Evolutionary conservation across 2,329 filamentous ascomycete genomes (phyloP).

Genomic region (Chalara sp.): DNA sequence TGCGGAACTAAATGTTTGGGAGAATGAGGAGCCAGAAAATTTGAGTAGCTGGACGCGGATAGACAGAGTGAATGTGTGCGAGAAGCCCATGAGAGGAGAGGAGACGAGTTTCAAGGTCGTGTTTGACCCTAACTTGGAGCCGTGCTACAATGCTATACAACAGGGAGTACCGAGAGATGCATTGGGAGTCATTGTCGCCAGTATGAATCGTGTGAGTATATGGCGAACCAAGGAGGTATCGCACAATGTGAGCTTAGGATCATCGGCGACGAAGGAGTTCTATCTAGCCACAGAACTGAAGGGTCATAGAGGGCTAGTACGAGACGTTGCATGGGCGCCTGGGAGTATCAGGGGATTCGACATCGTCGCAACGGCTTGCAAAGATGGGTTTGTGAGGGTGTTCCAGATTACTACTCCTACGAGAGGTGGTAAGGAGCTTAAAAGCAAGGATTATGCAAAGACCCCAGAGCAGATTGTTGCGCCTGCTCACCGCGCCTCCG

Average conservation of each 20-base stretch:
- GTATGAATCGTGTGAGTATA: constrained; percentile 75
- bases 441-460: constrained; percentile 26
- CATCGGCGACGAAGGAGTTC: constrained; percentile 65
- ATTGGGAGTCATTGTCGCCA: constrained; percentile 75
- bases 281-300: constrained; percentile 74
- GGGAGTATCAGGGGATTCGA: constrained; percentile 88
- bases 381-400: constrained; percentile 85
- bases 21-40: constrained; percentile 79
- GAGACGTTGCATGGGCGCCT: constrained; percentile 88
- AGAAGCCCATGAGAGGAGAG: constrained; percentile 68
- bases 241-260: constrained; percentile 42
- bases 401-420: constrained; percentile 67
- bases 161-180: constrained; percentile 78
- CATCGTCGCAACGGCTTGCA: constrained; percentile 83
- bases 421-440: constrained; percentile 37
- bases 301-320: constrained; percentile 69
- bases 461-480: constrained; percentile 19
- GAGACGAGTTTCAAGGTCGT: constrained; percentile 81
- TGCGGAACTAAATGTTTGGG: constrained; percentile 71
- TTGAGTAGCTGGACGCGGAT: constrained; percentile 69
- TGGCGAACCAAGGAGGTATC: constrained; percentile 65
- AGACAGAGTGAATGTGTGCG: constrained; percentile 69
- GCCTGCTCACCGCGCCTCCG: constrained; percentile 15
- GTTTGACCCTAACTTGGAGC: constrained; percentile 82
- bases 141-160: constrained; percentile 68